Evolutionary conservation across 139 green algal species (phyloP), one percentile per base, ranked within the genome.

Genomic region (Chlamydomonas sphaeroides): DNA sequence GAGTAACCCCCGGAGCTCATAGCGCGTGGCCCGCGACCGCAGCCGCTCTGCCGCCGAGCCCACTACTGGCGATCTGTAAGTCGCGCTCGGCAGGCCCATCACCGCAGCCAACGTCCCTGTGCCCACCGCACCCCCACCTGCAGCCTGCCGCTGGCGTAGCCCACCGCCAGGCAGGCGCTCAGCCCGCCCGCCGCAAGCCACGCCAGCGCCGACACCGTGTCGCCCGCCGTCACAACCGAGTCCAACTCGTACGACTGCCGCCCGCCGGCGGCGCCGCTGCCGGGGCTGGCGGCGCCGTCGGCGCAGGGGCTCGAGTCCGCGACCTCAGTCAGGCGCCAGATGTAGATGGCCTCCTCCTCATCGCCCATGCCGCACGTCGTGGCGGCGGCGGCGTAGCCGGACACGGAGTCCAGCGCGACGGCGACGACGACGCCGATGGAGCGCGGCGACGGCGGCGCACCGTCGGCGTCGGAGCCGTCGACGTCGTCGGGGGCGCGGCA

Each of bases 331-430:
- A 80, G 32, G 4, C 74, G 45, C 87, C 87, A 90, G 11, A 90
- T 85, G 79, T 84, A 86, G 7, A 90, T 17, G 0, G 79, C 87
- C 66, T 90, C 87, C 51, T 88, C 86, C 2, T 78, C 53, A 15
- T 87, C 83, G 35, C 77, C 86, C 70, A 84, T 48, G 1, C 87
- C 87, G 75, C 83, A 87, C 38, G 87, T 90, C 25, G 75, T 83
- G 33, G 87, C 87, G 23, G 83, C 87, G 56, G 87, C 87, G 20
- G 79, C 83, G 67, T 85, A 86, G 36, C 87, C 87, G 1, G 78
- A 79, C 8, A 63, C 30, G n/a, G 66, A 68, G 26, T 85, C 67
- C 20, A 85, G 48, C 28, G 79, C 79, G 2, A 85, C 79, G 32
- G 77, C 77, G 5, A 84, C 65, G 28, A 75, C 77, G 65, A 75